Evolutionary conservation across 257 asterid species (phyloP).

Genomic region (Solanum virginianum): DNA sequence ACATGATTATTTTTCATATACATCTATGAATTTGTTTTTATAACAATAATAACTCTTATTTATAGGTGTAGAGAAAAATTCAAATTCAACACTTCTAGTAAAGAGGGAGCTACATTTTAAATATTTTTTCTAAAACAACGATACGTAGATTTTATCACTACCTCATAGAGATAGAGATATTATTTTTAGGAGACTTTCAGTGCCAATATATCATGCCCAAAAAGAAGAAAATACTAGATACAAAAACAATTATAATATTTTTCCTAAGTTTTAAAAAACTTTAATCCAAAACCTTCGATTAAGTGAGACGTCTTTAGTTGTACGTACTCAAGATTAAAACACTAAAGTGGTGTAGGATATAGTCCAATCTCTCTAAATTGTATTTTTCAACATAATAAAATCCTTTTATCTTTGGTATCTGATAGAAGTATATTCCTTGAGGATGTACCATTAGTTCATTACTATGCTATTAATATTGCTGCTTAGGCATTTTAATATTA

Average conservation of each 20-base stretch:
- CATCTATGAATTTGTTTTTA: background rate
- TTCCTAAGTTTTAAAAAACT: no score
- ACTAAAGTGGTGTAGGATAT: background rate
- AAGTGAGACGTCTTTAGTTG: no score
- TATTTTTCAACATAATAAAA: background rate
- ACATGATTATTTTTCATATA: background rate
- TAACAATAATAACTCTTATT: background rate
- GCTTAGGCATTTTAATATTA: no score
- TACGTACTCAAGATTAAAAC: background rate
- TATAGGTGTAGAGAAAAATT: background rate
- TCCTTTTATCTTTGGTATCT: background rate
- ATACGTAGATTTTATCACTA: no score
- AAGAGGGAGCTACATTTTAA: no score
- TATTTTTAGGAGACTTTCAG: no score
- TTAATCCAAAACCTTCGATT: no score
- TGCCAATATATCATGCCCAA: no score
- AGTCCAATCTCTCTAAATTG: background rate
- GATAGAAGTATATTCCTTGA: background rate
- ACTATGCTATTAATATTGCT: background rate
- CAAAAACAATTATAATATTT: no score
- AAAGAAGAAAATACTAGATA: no score
- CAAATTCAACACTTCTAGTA: background rate
- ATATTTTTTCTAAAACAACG: no score
- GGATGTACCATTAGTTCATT: background rate
- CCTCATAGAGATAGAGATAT: no score